phyloP scores from a whole-genome alignment of 805 yeast species.

The Starmerella bacillaris region DNA sequence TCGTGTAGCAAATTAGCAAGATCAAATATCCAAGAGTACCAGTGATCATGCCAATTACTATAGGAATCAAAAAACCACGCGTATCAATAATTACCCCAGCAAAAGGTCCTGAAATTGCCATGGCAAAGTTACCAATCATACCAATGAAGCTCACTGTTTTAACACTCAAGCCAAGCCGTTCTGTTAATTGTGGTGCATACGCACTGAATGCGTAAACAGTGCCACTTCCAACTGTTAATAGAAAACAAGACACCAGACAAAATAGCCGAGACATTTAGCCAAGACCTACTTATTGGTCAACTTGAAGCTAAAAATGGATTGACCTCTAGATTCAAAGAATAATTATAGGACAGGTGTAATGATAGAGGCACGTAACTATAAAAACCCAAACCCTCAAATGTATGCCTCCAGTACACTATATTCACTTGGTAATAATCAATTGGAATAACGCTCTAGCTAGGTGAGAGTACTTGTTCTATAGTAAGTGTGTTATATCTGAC shows the following conservation, averaged over 20 bases:
- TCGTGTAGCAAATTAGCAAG: conserved; percentile 34
- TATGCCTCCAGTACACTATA: too few species aligned
- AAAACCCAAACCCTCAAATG: too few species aligned
- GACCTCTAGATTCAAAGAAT: too few species aligned
- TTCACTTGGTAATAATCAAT: too few species aligned
- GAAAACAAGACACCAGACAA: conserved; percentile 17
- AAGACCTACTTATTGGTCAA: too few species aligned
- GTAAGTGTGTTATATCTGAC: too few species aligned
- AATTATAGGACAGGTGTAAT: too few species aligned
- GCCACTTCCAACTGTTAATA: conserved; percentile 28
- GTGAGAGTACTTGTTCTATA: too few species aligned
- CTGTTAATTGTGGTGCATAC: conserved; percentile 60
- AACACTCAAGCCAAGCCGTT: conserved; percentile 37
- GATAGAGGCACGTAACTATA: too few species aligned
- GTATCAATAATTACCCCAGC: conserved; percentile 50
- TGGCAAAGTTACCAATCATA: conserved; percentile 48
- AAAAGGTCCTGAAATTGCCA: conserved; percentile 46
- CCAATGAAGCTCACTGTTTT: conserved; percentile 48
- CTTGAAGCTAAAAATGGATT: too few species aligned
- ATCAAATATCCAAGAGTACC: conserved; percentile 40
- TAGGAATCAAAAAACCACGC: conserved; percentile 38
- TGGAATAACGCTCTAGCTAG: too few species aligned
- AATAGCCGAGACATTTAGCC: conserved; percentile 13
- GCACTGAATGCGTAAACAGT: conserved; percentile 61
- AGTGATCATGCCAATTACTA: conserved; percentile 32